Evolutionary conservation across 176 grass and related monocot species (phyloP).

Genomic region (Oryza coarctata): DNA sequence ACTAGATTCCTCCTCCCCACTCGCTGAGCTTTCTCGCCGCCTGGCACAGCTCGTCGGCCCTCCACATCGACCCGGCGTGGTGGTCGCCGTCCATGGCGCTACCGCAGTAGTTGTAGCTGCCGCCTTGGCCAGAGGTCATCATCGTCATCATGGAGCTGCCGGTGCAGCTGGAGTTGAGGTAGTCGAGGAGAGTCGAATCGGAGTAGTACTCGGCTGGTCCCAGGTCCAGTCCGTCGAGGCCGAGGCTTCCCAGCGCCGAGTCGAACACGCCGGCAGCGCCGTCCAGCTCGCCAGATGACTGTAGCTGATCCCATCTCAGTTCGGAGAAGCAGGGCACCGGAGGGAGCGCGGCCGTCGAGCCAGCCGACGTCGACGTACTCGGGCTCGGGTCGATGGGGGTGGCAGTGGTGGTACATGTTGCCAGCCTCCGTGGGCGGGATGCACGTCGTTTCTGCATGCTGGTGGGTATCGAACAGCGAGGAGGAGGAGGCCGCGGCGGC

Average conservation of each 20-base stretch:
- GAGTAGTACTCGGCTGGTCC: conserved; percentile 31
- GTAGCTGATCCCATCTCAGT: conserved; percentile 35
- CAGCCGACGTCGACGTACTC: conserved; percentile 45
- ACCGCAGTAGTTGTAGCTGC: background rate
- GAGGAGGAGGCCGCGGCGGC: background rate
- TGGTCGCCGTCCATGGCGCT: background rate
- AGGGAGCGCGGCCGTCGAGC: conserved; percentile 44
- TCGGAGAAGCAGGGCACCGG: conserved; percentile 62
- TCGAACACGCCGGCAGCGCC: conserved; percentile 12
- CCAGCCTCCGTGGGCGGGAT: background rate
- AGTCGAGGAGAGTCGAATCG: conserved; percentile 48
- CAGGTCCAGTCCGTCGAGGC: conserved; percentile 60
- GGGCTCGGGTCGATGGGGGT: conserved; percentile 35
- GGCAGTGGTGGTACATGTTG: background rate
- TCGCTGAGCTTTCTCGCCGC: conserved; percentile 57
- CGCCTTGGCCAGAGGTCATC: background rate
- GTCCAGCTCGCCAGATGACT: conserved; percentile 18
- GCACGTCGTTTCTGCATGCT: background rate
- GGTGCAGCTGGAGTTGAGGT: conserved; percentile 50
- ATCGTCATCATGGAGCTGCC: conserved; percentile 6
- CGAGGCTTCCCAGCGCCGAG: conserved; percentile 18
- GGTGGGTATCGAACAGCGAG: background rate
- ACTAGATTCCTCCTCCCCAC: conserved; percentile 78
- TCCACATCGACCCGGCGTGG: conserved; percentile 23
- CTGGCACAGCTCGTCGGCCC: conserved; percentile 56